A percentile compares a stretch with the other conserved stretches of the same genome.
Evolutionary conservation across 768 basidiomycete species (phyloP).

Genomic region (Tricholoma furcatifolium): DNA sequence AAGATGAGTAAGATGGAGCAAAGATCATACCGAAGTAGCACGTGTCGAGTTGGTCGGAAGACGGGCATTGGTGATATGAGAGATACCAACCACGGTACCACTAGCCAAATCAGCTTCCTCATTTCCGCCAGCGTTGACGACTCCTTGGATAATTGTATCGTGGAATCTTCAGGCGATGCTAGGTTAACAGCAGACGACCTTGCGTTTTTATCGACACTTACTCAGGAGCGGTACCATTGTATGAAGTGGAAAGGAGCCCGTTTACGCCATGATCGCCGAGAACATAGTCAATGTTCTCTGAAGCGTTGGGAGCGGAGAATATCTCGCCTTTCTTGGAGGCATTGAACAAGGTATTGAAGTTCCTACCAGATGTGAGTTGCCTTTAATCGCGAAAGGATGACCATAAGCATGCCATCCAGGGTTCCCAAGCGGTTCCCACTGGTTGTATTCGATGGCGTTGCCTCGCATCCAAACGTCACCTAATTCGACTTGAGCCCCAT

Average conservation of each 20-base stretch:
- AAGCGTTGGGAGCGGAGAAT: not conserved
- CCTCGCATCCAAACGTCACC: not conserved
- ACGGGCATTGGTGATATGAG: too few relatives aligned
- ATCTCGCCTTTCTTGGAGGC: not conserved
- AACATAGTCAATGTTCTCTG: not conserved
- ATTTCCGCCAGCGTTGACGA: not conserved
- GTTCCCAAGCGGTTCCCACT: too few relatives aligned
- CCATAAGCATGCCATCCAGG: not conserved
- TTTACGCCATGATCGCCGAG: not conserved
- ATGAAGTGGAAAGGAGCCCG: not conserved
- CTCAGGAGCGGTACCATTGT: not conserved
- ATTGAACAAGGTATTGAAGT: not conserved
- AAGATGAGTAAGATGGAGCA: not conserved
- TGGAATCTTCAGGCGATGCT: not conserved
- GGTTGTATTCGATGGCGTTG: not conserved
- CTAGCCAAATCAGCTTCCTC: too few relatives aligned
- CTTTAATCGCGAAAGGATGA: not conserved
- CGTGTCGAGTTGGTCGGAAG: too few relatives aligned
- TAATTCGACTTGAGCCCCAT: not conserved
- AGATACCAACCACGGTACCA: too few relatives aligned
- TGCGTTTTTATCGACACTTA: too few relatives aligned
- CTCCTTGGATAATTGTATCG: not conserved
- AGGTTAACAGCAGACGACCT: not conserved
- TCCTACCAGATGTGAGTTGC: not conserved
- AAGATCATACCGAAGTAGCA: not conserved